Conservation (phyloP, 1,139 yeast genomes). For the Lodderomyces oxycetoniae region DNA sequence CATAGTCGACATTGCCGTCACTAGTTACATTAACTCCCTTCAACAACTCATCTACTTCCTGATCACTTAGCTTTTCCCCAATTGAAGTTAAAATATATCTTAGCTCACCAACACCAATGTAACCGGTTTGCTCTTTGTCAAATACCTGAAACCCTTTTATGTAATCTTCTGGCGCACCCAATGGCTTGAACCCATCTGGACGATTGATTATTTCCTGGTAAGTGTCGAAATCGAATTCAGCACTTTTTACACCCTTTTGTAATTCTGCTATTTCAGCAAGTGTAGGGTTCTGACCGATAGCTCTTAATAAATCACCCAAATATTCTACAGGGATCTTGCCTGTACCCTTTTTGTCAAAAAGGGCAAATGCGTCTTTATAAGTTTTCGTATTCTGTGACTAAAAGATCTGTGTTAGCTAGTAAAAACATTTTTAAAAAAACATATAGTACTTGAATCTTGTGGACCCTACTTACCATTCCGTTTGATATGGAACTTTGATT, state of each 20-base stretch:
- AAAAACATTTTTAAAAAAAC: too few relatives aligned
- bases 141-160: constrained; percentile 97
- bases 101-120: constrained; percentile 94
- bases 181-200: constrained; percentile 85
- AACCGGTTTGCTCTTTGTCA: constrained; percentile 93
- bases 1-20: constrained; percentile 94
- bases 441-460: too few relatives aligned
- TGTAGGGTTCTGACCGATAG: constrained; percentile 98
- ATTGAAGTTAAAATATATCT: constrained; percentile 89
- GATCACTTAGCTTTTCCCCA: constrained; percentile 85
- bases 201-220: constrained; percentile 75
- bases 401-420: too few relatives aligned
- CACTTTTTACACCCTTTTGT: constrained; percentile 45
- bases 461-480: too few relatives aligned
- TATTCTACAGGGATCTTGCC: constrained; percentile 87
- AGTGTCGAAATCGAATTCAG: constrained; percentile 66
- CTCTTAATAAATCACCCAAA: constrained; percentile 89
- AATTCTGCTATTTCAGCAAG: constrained; percentile 79
- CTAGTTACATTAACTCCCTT: constrained; percentile 92
- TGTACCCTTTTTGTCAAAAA: constrained; percentile 94
- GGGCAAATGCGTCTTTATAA: constrained; percentile 94
- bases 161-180: constrained; percentile 95
- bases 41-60: constrained; percentile 91
- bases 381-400: constrained; percentile 58
- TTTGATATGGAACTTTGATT: too few relatives aligned